Conservation (phyloP, 176 grass and related monocot genomes). For the Stipa capillata region DNA sequence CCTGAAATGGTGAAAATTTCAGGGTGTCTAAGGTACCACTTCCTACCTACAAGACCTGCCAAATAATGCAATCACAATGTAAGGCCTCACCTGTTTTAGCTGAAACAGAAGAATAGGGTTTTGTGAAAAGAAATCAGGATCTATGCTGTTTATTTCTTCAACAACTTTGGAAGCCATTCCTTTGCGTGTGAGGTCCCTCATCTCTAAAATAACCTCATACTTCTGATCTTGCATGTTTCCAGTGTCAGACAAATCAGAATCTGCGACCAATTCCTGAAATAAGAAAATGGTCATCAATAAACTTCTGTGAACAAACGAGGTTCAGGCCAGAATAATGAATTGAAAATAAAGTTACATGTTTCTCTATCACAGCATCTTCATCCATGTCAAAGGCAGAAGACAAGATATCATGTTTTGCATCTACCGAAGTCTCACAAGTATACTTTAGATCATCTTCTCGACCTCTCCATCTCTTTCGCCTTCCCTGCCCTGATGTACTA, state of each 20-base stretch:
- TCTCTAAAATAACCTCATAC: constrained; percentile 78
- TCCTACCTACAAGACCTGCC: not conserved
- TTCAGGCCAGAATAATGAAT: not conserved
- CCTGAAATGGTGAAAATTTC: constrained; percentile 33
- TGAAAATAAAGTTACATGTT: constrained; percentile 44
- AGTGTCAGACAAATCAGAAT: constrained; percentile 20
- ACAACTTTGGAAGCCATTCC: constrained; percentile 93
- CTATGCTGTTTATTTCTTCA: constrained; percentile 78
- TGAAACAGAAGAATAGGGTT: constrained; percentile 91
- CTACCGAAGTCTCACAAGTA: constrained; percentile 16
- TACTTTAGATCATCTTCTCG: constrained; percentile 48
- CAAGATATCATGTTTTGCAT: constrained; percentile 29
- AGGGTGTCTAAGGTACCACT: not conserved
- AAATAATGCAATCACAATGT: not conserved
- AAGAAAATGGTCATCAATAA: constrained; percentile 11
- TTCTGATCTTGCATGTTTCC: constrained; percentile 43
- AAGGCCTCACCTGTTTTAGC: constrained; percentile 83
- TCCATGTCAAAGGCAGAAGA: constrained; percentile 17
- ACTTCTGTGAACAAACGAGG: not conserved
- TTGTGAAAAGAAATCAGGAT: constrained; percentile 80
- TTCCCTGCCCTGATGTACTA: constrained; percentile 51
- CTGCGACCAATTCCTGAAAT: constrained; percentile 28
- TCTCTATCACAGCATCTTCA: constrained; percentile 21
- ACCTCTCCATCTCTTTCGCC: constrained; percentile 93
- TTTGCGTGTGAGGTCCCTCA: constrained; percentile 71